Conservation (phyloP, 2,329 filamentous ascomycete species). For the Delphinella strobiligena region DNA sequence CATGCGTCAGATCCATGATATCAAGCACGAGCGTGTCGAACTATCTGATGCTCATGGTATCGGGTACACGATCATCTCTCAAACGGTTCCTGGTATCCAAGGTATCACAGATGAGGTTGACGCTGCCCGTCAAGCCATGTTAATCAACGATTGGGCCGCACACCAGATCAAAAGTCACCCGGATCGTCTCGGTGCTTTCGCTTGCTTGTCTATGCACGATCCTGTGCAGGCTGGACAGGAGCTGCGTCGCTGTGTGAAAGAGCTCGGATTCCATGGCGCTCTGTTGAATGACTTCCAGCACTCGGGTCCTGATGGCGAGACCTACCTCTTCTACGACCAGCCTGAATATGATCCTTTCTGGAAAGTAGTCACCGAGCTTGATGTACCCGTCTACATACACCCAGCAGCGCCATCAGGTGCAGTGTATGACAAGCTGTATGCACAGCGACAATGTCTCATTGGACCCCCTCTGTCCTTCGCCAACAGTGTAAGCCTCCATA, state of each 20-base stretch:
- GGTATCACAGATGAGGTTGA: conserved; percentile 33
- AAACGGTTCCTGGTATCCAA: conserved; percentile 37
- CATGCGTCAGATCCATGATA: conserved; percentile 45
- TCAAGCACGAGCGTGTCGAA: conserved; percentile 30
- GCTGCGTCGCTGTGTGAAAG: conserved; percentile 40
- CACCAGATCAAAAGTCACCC: conserved; percentile 29
- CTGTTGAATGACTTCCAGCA: conserved; percentile 35
- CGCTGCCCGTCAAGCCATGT: conserved; percentile 31
- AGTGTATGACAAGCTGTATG: conserved; percentile 47
- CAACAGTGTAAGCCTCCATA: conserved; percentile 46
- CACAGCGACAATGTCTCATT: conserved; percentile 46
- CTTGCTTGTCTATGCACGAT: conserved; percentile 35
- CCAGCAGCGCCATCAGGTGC: conserved; percentile 37
- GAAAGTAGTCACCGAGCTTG: conserved; percentile 44
- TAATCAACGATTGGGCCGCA: conserved; percentile 37
- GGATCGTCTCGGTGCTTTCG: conserved; percentile 34
- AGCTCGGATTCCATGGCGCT: conserved; percentile 28
- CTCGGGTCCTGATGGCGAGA: conserved; percentile 44
- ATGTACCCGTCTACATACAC: conserved; percentile 54
- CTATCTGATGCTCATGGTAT: conserved; percentile 34
- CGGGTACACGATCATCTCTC: conserved; percentile 36
- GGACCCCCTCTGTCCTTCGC: conserved; percentile 49
- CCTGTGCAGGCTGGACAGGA: conserved; percentile 39
- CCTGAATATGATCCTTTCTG: conserved; percentile 52
- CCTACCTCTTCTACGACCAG: conserved; percentile 53